phyloP scores from a whole-genome alignment of 441 rosid genomes.

The Syzygium malaccense region DNA sequence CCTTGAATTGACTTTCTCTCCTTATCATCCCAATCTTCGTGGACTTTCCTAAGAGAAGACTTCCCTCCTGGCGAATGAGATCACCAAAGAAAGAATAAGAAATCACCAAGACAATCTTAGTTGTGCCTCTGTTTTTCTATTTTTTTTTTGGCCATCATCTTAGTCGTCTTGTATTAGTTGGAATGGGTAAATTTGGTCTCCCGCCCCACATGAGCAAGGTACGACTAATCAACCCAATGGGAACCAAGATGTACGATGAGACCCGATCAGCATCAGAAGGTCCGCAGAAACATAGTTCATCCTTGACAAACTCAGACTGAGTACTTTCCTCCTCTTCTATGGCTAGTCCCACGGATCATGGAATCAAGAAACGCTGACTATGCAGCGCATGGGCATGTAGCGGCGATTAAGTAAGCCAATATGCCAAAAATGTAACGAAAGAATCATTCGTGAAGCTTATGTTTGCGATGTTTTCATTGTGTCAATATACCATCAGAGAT shows the following conservation, averaged over 20 bases:
- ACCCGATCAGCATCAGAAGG: background rate
- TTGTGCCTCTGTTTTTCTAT: background rate
- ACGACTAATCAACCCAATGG: background rate
- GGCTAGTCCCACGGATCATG: background rate
- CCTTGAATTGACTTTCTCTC: background rate
- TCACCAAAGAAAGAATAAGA: background rate
- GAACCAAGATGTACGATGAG: background rate
- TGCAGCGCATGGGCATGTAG: background rate
- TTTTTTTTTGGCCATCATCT: background rate
- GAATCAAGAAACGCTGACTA: background rate
- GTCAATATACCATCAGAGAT: background rate
- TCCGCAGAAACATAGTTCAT: background rate
- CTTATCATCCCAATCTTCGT: background rate
- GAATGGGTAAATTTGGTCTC: background rate
- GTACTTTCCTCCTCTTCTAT: background rate
- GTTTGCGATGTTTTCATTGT: background rate
- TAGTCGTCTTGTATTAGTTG: background rate
- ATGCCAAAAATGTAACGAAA: background rate
- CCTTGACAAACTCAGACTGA: background rate
- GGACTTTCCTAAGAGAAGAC: background rate
- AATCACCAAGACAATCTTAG: background rate
- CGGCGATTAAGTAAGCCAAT: background rate
- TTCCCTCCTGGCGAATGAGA: background rate
- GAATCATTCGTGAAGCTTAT: background rate
- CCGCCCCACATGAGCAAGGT: background rate